Base-by-base conservation (phyloP, 2,329 filamentous ascomycete species). In the Tolypocladium capitatum region DNA sequence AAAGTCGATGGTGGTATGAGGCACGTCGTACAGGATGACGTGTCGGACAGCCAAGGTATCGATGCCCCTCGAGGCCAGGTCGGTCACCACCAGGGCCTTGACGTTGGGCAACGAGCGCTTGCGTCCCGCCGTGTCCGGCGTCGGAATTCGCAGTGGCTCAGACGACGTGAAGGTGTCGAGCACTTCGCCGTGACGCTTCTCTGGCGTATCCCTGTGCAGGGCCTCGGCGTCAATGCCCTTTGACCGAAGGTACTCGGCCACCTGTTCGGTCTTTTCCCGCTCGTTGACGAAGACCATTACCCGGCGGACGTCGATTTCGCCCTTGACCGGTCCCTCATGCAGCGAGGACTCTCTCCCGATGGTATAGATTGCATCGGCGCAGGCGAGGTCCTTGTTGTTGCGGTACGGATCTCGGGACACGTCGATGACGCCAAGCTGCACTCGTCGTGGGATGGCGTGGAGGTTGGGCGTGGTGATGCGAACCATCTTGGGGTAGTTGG, bases 271-370 rank as follows among this genome's bases (percentile, higher is more conserved):
- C 60, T 86, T 88, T 60, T 95, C 89, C 33, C 92, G 84, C 71
- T 97, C 89, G 64, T 97, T 97, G 63, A 97, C 91, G 59, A 97
- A 97, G 3, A 97, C 89, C 49, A 97, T 80, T 58, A 98, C 84
- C 52, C 87, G 84, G 63, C 92, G 92, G 24, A 86, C 75, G 49
- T 85, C 81, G 5, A 82, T 68, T 44, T 74, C 70, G 36, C 71
- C 76, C 46, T 76, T 74, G 28, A 70, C 67, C 27, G 68, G 61
- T 5, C 76, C 75, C 48, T 83, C 78, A 52, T 83, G 72, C 27
- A 70, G 70, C 8, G 73, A 68, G 2, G 77, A 75, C 40, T 90
- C 83, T 62, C 87, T 89, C 50, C 89, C 89, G 51, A 98, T 91
- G 32, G 86, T 83, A 81, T 90, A 96, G 60, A 98, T 91, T 13